These are phyloP conservation scores for Lactarius hatsudake DNA, from an alignment of 768 basidiomycete species.

Conservation along the genomic window DNA sequence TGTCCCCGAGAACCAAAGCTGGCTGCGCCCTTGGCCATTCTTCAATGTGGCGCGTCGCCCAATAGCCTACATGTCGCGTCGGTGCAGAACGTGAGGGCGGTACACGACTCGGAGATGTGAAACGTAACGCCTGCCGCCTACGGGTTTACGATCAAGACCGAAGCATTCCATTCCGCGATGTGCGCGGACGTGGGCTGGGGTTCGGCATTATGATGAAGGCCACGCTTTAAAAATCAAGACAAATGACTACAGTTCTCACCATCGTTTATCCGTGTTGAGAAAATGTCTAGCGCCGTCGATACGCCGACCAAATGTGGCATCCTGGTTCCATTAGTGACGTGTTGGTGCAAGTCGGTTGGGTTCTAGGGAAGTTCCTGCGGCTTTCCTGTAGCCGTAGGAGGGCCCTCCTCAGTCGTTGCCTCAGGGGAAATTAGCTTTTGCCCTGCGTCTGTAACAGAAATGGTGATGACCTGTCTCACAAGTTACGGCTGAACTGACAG, in stretches of 20 bases:
- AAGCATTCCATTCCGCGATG: constrained; percentile 2
- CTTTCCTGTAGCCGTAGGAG: background rate
- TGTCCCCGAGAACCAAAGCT: background rate
- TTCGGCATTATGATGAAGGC: background rate
- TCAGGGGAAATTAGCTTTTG: background rate
- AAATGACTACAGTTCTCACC: background rate
- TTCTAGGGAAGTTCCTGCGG: background rate
- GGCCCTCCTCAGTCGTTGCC: background rate
- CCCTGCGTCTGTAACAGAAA: background rate
- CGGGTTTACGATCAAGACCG: background rate
- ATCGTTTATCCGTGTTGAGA: background rate
- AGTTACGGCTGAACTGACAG: background rate
- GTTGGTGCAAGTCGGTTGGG: background rate
- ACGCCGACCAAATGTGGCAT: background rate
- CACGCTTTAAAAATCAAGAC: background rate
- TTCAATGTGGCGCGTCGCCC: background rate
- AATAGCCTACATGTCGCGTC: background rate
- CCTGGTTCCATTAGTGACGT: background rate
- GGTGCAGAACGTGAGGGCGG: background rate
- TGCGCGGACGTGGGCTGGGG: background rate
- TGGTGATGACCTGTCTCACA: background rate
- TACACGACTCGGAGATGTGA: background rate
- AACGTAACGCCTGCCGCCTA: background rate
- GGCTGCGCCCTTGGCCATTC: background rate
- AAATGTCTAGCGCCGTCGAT: background rate